These are phyloP conservation scores for Garcileccinum viscosum DNA, from an alignment of 1,284 basidiomycete species.

Conservation along the genomic window DNA sequence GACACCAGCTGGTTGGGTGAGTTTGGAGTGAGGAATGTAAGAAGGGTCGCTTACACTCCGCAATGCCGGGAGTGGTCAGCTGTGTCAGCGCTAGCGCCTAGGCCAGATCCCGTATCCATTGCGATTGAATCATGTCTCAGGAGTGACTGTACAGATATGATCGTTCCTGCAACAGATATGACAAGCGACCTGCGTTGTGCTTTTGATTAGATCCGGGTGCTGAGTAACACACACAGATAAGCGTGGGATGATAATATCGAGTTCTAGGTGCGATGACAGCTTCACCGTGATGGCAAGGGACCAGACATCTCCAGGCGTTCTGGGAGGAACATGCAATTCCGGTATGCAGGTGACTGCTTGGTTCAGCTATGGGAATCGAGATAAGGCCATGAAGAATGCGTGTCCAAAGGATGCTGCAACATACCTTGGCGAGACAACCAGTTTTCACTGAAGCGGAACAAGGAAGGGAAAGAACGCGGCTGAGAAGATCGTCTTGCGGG, in stretches of 20 bases:
- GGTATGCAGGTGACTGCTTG: not conserved
- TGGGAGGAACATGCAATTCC: not conserved
- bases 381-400: too few species aligned
- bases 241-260: constrained; percentile 1
- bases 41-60: not conserved
- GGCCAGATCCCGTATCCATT: constrained; percentile 22
- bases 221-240: constrained; percentile 10
- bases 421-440: not conserved
- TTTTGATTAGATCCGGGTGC: not conserved
- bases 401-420: not conserved
- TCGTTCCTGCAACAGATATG: constrained; percentile 4
- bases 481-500: constrained; percentile 4
- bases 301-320: not conserved
- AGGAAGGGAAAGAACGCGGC: not conserved
- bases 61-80: not conserved
- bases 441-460: constrained; percentile 4
- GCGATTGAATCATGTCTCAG: constrained; percentile 12
- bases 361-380: constrained; percentile 6
- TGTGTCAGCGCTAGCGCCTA: not conserved
- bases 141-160: constrained; percentile 1
- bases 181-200: constrained; percentile 18
- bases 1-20: not conserved
- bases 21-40: not conserved
- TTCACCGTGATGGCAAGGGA: not conserved
- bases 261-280: constrained; percentile 15